Conservation (phyloP, 2,329 filamentous ascomycete genomes). For the Fusarium sp. region DNA sequence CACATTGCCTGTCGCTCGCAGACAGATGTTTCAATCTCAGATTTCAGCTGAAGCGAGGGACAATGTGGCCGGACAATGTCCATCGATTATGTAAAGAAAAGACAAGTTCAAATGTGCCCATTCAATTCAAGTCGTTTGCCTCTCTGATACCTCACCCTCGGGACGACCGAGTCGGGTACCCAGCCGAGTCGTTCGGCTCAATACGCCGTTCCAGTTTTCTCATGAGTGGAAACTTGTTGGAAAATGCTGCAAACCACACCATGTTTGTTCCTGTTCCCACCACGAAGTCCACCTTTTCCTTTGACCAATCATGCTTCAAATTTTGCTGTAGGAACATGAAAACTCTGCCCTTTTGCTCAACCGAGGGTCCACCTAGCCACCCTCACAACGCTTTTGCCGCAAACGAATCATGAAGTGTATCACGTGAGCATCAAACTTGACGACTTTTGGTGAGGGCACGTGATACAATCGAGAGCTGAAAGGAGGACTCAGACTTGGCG, state of each 20-base stretch:
- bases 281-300: background rate
- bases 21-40: background rate
- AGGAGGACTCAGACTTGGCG: background rate
- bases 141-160: background rate
- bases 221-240: constrained; percentile 7
- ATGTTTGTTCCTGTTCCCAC: constrained; percentile 14
- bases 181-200: too few relatives aligned
- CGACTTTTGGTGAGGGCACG: constrained; percentile 3
- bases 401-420: constrained; percentile 22
- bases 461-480: background rate
- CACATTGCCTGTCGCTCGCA: background rate
- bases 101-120: background rate
- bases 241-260: constrained; percentile 9
- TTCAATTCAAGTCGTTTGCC: background rate
- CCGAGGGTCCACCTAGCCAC: constrained; percentile 20
- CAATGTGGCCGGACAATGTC: background rate
- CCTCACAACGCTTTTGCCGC: constrained; percentile 10
- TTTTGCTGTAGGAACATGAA: constrained; percentile 17
- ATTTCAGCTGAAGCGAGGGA: background rate
- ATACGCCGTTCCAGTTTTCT: constrained; percentile 15
- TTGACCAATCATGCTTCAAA: constrained; percentile 22
- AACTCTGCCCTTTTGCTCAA: constrained; percentile 26
- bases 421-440: constrained; percentile 16
- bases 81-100: constrained; percentile 21
- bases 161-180: background rate